phyloP scores from a whole-genome alignment of 129 eudicot species.

The Tagetes patula region DNA sequence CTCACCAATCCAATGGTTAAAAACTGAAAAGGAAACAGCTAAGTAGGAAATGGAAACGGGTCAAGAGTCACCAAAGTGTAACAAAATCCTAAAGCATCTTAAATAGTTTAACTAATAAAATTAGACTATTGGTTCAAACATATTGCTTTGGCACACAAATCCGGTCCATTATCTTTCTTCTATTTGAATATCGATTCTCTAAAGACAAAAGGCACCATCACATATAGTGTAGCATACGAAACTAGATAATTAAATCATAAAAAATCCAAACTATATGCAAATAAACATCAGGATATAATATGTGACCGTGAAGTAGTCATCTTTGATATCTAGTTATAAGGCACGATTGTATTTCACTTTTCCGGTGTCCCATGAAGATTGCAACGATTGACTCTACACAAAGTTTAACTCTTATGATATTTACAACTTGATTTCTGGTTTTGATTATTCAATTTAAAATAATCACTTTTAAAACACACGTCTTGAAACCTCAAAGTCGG shows the following conservation, averaged over 20 bases:
- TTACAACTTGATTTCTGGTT: background rate
- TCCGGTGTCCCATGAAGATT: background rate
- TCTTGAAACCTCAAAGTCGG: background rate
- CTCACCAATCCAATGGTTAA: background rate
- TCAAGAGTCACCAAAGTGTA: background rate
- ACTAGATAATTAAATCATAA: background rate
- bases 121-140: background rate
- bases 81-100: background rate
- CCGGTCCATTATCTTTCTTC: background rate
- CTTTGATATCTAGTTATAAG: background rate
- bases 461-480: background rate
- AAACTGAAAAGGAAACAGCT: background rate
- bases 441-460: background rate
- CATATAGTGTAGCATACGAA: conserved; percentile 7
- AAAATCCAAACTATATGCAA: conserved; percentile 17
- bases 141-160: background rate
- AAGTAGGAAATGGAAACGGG: background rate
- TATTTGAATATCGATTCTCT: background rate
- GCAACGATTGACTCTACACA: background rate
- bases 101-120: background rate
- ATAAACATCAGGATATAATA: conserved; percentile 1
- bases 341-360: background rate
- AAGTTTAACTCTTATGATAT: background rate
- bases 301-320: background rate
- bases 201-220: background rate